phyloP scores from a whole-genome alignment of 1,139 yeast species.

The Torulaspora pretoriensis region DNA sequence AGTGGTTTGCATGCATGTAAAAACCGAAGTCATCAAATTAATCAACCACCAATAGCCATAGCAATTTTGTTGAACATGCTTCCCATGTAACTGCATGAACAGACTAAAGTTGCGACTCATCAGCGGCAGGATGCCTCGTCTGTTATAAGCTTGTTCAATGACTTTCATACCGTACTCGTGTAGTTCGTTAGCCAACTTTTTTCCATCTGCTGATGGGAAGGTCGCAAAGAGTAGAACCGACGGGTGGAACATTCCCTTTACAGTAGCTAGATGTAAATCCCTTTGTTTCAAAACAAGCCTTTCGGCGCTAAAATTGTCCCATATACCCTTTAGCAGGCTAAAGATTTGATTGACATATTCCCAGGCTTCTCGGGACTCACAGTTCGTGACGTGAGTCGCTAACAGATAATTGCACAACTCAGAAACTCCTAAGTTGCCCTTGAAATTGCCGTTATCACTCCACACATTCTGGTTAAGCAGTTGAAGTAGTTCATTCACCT shows the following conservation, averaged over 20 bases:
- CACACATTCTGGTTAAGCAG: constrained; percentile 18
- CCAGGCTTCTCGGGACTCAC: constrained; percentile 4
- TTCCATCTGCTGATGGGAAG: constrained; percentile 16
- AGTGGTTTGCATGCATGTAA: constrained; percentile 51
- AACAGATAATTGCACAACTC: constrained; percentile 28
- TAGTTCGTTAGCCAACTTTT: constrained; percentile 34
- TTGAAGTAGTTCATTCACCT: constrained; percentile 14
- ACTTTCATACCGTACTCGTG: constrained; percentile 43
- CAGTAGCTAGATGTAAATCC: constrained; percentile 53
- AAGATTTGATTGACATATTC: constrained; percentile 28
- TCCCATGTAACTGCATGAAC: constrained; percentile 20
- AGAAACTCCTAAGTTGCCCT: constrained; percentile 27
- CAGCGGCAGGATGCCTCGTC: constrained; percentile 66
- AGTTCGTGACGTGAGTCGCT: constrained; percentile 13
- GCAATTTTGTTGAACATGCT: constrained; percentile 28
- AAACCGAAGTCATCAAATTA: constrained; percentile 46
- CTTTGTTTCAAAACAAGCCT: constrained; percentile 65
- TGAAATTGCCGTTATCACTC: constrained; percentile 28
- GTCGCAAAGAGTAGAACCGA: constrained; percentile 36
- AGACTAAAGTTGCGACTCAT: constrained; percentile 41
- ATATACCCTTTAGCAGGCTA: constrained; percentile 43
- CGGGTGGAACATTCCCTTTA: constrained; percentile 44
- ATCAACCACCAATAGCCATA: constrained; percentile 51
- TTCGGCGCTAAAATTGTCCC: constrained; percentile 58
- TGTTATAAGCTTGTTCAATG: constrained; percentile 51